Base-by-base conservation (phyloP, 2,329 filamentous ascomycete species). In the Chaetomiaceae sp. region DNA sequence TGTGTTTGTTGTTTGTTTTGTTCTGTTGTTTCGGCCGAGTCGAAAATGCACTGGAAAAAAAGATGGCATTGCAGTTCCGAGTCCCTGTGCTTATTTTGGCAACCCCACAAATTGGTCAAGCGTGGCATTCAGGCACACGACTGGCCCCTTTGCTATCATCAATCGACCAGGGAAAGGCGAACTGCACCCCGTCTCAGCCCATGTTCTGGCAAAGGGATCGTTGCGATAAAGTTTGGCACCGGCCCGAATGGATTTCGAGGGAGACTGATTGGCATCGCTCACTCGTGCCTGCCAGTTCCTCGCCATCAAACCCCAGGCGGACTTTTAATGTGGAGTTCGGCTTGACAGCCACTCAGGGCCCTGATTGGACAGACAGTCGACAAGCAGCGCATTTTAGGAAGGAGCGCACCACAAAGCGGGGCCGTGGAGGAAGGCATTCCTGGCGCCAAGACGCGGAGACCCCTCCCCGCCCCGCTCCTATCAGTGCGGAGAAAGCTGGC, bases 321-420 rank as follows among this genome's bases (percentile, higher is more conserved):
- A 17, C n/a, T 20, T 22, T 19, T 15, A 22, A 26, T n/a, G 11
- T 34, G 26, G 26, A n/a, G 38, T 22, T 17, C 24, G 8, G 20
- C 19, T 4, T 3, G 6, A 36, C 6, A 30, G 33, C 22, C 17
- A 7, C 12, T 19, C 22, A 14, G 19, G 4, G 8, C n/a, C 8
- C 36, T 50, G 38, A 54, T 56, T 54, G 51, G 49, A 6, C 10
- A n/a, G 15, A 9, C 26, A 27, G 11, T 18, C 8, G n/a, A 5
- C 9, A 4, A 4, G 34, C 9, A 9, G 22, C n/a, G 11, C 45
- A 10, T 17, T 51, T 56, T 56, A 49, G 53, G 53, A 54, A 56
- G 53, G 53, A 55, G 53, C 40, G 45, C 41, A 17, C 24, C 19
- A 30, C 20, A n/a, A 22, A 17, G 36, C 34, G 38, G 33, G 26